Percentiles rank a stretch among this genome's conserved stretches.
These are phyloP conservation scores for Ambrosiella beaveri DNA, from an alignment of 2,329 filamentous ascomycete genomes.

Conservation along the genomic window DNA sequence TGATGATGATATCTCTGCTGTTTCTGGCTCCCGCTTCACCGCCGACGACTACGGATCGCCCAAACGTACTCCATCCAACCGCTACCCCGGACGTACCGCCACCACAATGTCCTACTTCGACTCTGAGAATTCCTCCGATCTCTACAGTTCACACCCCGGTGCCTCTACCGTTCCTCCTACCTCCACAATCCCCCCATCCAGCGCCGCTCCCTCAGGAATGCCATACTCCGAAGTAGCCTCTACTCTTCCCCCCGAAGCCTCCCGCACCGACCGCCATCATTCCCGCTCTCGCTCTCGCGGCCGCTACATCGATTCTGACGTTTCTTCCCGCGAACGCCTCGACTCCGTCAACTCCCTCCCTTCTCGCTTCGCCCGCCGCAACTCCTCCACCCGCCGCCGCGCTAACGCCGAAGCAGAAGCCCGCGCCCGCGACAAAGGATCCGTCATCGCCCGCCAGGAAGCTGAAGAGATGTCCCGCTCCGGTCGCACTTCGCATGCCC, in stretches of 20 bases:
- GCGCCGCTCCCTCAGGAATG: background rate
- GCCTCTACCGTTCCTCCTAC: constrained; percentile 2
- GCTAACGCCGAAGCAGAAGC: constrained; percentile 30
- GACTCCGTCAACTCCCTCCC: constrained; percentile 10
- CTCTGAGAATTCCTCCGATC: background rate
- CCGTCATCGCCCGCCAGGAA: constrained; percentile 31
- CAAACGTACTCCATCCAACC: constrained; percentile 17
- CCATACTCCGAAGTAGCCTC: constrained; percentile 9
- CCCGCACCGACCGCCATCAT: constrained; percentile 3
- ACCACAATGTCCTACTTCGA: constrained; percentile 8
- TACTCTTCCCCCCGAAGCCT: constrained; percentile 7
- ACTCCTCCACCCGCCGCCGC: constrained; percentile 29
- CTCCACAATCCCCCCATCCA: background rate
- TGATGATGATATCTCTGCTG: constrained; percentile 41
- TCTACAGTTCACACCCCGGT: background rate
- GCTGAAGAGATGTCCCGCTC: constrained; percentile 14
- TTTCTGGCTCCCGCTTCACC: constrained; percentile 46
- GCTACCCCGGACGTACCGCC: constrained; percentile 1
- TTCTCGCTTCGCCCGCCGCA: constrained; percentile 20
- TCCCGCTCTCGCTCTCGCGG: constrained; percentile 6
- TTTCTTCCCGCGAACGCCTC: constrained; percentile 1
- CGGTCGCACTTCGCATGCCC: constrained; percentile 10
- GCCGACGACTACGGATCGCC: constrained; percentile 40
- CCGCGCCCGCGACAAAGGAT: constrained; percentile 30
- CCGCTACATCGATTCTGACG: constrained; percentile 9